Evolutionary conservation across 495 filamentous ascomycete species (phyloP).

Genomic region (Aspergillus wentii): DNA sequence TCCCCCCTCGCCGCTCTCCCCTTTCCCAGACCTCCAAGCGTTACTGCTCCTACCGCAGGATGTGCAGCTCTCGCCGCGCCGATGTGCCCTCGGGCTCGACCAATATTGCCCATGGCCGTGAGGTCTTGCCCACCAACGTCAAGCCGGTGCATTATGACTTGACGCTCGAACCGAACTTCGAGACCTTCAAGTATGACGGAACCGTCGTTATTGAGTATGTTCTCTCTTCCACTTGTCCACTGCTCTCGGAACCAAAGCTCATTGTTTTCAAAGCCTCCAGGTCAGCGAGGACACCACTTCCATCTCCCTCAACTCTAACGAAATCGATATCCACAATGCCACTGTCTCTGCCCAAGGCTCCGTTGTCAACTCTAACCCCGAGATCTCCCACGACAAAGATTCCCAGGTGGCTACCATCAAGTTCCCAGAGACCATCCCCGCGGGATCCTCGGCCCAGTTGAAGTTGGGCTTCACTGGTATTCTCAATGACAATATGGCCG

Average conservation of each 20-base stretch:
- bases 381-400: slow-evolving; percentile 52
- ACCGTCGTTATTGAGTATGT: slow-evolving; percentile 60
- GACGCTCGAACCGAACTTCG: slow-evolving; percentile 62
- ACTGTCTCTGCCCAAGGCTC: slow-evolving; percentile 49
- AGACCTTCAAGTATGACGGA: slow-evolving; percentile 59
- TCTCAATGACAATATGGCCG: slow-evolving; percentile 64
- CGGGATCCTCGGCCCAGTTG: slow-evolving; percentile 55
- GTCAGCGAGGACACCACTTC: slow-evolving; percentile 80
- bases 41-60: slow-evolving; percentile 48
- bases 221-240: background rate
- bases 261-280: slow-evolving; percentile 52
- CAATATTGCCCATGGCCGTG: slow-evolving; percentile 50
- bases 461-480: slow-evolving; percentile 57
- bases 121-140: slow-evolving; percentile 64
- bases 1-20: slow-evolving; percentile 15
- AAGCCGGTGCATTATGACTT: slow-evolving; percentile 63
- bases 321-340: slow-evolving; percentile 78
- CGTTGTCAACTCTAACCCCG: slow-evolving; percentile 46
- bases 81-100: slow-evolving; percentile 39
- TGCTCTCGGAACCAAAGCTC: slow-evolving; percentile 5
- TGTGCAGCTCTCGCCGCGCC: slow-evolving; percentile 40
- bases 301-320: slow-evolving; percentile 81
- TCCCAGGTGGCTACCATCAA: slow-evolving; percentile 56
- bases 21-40: slow-evolving; percentile 36
- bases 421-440: slow-evolving; percentile 52